Evolutionary conservation across 768 basidiomycete species (phyloP).

Genomic region (Podaxis rugospora): DNA sequence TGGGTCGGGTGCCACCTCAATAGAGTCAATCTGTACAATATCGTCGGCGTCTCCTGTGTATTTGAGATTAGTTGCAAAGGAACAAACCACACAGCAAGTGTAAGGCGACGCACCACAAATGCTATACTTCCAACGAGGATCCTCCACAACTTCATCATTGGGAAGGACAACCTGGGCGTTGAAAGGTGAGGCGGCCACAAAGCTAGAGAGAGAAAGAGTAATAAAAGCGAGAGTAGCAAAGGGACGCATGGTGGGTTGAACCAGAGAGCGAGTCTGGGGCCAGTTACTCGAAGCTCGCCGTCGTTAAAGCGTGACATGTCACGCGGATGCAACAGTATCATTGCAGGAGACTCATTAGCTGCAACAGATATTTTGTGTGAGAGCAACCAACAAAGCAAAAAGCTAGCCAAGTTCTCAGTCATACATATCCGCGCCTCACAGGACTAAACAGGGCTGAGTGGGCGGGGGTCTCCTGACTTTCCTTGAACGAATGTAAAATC

Average conservation of each 20-base stretch:
- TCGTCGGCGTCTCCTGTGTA: conserved; percentile 40
- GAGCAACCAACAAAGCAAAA: no score
- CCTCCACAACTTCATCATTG: conserved; percentile 13
- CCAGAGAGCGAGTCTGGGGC: background rate
- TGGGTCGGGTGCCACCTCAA: conserved; percentile 79
- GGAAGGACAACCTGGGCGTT: conserved; percentile 14
- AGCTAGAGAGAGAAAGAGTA: conserved; percentile 11
- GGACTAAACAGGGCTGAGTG: background rate
- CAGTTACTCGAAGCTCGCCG: background rate
- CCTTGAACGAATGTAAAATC: background rate
- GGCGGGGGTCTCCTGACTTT: background rate
- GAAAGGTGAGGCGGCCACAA: conserved; percentile 18
- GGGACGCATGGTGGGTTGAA: conserved; percentile 12
- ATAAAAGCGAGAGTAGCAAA: conserved; percentile 1
- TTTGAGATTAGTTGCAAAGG: conserved; percentile 8
- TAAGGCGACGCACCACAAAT: conserved; percentile 66
- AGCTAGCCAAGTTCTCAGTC: no score
- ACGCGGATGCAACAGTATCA: background rate
- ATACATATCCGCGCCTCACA: background rate
- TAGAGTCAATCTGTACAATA: conserved; percentile 61
- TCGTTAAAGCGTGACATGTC: background rate
- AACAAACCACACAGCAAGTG: background rate
- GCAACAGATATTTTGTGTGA: no score
- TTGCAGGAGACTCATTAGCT: no score
- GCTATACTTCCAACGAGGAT: conserved; percentile 52